Conservation (phyloP, 305 asterid genomes). For the Stenogyne calaminthoides region DNA sequence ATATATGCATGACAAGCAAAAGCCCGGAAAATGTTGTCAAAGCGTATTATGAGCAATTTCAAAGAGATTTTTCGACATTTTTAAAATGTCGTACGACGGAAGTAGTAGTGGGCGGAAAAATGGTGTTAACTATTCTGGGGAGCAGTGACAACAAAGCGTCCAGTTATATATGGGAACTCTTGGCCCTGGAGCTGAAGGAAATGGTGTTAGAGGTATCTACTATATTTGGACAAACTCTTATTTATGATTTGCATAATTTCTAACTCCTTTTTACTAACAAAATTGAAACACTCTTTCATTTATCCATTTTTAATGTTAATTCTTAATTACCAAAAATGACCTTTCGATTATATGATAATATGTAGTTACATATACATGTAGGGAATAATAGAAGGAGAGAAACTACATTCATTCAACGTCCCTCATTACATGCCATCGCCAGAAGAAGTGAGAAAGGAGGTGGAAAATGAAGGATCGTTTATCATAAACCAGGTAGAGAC, state of each 20-base stretch:
- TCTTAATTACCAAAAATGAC: no score
- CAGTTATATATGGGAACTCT: conserved; percentile 61
- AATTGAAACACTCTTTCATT: no score
- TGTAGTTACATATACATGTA: no score
- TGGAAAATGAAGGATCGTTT: conserved; percentile 61
- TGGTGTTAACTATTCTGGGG: conserved; percentile 72
- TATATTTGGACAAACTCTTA: no score
- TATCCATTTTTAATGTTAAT: no score
- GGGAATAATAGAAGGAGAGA: conserved; percentile 56
- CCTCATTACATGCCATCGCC: conserved; percentile 68
- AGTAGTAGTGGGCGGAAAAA: conserved; percentile 51
- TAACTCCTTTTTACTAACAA: no score
- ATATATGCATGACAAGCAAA: conserved; percentile 46
- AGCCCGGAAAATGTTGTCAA: conserved; percentile 48
- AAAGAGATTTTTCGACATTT: conserved; percentile 51
- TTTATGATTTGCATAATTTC: no score
- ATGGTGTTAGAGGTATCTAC: conserved; percentile 49
- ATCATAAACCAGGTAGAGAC: conserved; percentile 39
- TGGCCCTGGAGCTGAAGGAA: conserved; percentile 48
- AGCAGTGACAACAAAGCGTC: conserved; percentile 55
- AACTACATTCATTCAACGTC: conserved; percentile 53
- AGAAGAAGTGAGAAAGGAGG: conserved; percentile 39
- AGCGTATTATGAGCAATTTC: conserved; percentile 58
- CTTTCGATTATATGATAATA: no score
- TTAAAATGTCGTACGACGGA: conserved; percentile 55